These are phyloP conservation scores for Hippophae gyantsensis DNA, from an alignment of 306 rosid genomes.

Conservation along the genomic window DNA sequence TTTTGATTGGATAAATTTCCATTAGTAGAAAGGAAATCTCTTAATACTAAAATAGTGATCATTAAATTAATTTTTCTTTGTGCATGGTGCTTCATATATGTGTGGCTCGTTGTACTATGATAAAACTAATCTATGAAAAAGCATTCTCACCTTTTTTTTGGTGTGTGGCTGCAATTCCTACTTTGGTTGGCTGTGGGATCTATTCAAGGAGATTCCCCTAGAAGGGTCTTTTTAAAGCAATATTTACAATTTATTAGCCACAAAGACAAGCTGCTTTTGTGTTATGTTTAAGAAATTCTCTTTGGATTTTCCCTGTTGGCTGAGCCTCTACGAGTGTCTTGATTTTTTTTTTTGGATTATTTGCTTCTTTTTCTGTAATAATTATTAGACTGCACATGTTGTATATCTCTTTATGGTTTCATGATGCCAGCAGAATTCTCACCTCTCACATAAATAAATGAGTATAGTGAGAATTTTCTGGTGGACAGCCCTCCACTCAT, in stretches of 20 bases:
- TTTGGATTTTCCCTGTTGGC: slow-evolving; percentile 20
- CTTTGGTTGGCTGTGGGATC: not conserved
- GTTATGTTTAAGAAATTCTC: slow-evolving; percentile 14
- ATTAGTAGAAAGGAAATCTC: slow-evolving; percentile 30
- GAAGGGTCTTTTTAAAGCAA: slow-evolving; percentile 17
- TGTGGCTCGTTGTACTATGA: slow-evolving; percentile 5
- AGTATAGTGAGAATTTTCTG: no score
- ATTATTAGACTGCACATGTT: slow-evolving; percentile 13
- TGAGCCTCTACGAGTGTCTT: slow-evolving; percentile 23
- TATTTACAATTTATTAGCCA: not conserved
- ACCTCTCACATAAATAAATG: no score
- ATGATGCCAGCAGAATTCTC: no score
- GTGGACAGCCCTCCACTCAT: no score
- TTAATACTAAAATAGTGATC: slow-evolving; percentile 1
- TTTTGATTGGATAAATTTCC: slow-evolving; percentile 23
- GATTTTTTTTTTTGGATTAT: slow-evolving; percentile 20
- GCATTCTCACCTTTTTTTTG: slow-evolving; percentile 19
- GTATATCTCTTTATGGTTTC: no score
- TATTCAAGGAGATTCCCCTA: slow-evolving; percentile 5
- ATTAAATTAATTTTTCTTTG: slow-evolving; percentile 1
- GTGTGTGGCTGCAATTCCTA: no score
- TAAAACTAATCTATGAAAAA: slow-evolving; percentile 9
- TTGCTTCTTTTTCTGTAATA: slow-evolving; percentile 25
- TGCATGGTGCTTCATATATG: slow-evolving; percentile 19
- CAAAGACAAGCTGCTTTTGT: slow-evolving; percentile 26